A percentile compares a stretch with the other conserved stretches of the same genome.
phyloP scores from a whole-genome alignment of 73 alveolate species.

The Symbiodinium natans region DNA sequence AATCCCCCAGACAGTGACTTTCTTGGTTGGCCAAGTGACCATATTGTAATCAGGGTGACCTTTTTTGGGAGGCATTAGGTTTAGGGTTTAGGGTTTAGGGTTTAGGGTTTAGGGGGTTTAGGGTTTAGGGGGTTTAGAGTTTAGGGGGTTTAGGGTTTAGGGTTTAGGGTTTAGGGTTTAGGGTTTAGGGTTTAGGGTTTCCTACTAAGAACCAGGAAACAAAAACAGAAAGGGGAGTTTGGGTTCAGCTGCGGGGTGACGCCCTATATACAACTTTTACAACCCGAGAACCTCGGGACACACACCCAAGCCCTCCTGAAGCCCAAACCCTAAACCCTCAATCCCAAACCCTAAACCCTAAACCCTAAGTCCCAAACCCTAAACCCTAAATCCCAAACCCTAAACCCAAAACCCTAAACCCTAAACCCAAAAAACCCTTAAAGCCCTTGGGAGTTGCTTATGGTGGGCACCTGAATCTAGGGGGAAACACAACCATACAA shows the following conservation, averaged over 20 bases:
- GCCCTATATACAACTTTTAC: too few species aligned
- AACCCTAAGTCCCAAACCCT: background rate
- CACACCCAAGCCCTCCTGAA: too few species aligned
- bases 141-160: background rate
- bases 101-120: background rate
- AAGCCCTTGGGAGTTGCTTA: too few species aligned
- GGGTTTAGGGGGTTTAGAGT: background rate
- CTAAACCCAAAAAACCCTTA: too few species aligned
- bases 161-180: background rate
- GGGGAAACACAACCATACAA: too few species aligned
- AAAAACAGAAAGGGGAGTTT: background rate
- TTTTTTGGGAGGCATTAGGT: too few species aligned
- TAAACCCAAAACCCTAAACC: background rate
- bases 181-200: background rate
- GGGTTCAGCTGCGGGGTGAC: background rate
- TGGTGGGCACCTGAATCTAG: too few species aligned
- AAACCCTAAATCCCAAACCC: background rate
- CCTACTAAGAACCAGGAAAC: background rate
- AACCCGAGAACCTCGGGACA: too few species aligned
- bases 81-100: background rate
- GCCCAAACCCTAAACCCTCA: background rate
- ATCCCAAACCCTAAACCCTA: background rate
- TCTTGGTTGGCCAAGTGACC: too few species aligned
- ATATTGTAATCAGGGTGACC: too few species aligned
- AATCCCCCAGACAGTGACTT: too few species aligned